A percentile compares a stretch with the other conserved stretches of the same genome.
Conservation (phyloP, 208 protist species). For the Acanthamoeba healyi region DNA sequence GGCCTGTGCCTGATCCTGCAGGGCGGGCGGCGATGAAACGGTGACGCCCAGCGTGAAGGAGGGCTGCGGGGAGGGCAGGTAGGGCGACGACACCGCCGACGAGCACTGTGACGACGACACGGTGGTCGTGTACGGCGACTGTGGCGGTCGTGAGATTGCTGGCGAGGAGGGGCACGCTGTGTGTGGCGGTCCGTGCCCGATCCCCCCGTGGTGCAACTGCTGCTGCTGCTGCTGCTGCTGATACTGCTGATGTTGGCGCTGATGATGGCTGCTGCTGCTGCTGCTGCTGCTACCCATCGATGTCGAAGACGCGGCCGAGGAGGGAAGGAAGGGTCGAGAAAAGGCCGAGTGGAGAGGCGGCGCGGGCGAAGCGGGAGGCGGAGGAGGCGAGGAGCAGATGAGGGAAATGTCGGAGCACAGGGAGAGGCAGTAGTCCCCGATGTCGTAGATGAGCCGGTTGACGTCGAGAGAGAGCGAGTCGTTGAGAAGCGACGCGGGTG, state of each 20-base stretch:
- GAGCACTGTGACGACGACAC: not conserved
- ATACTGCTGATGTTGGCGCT: not conserved
- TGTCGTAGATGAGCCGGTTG: conserved; percentile 36
- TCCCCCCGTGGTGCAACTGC: not conserved
- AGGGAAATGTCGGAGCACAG: conserved; percentile 11
- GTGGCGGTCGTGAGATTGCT: no score
- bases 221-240: not conserved
- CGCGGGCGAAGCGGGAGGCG: not conserved
- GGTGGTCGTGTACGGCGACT: no score
- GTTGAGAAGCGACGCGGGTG: conserved; percentile 3
- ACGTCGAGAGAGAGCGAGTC: conserved; percentile 3
- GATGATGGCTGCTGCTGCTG: no score
- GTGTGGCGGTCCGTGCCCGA: not conserved
- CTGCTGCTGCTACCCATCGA: no score
- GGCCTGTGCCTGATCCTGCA: not conserved
- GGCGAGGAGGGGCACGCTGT: not conserved
- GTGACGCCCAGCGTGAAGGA: not conserved
- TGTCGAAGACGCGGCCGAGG: not conserved
- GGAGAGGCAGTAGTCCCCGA: conserved; percentile 25
- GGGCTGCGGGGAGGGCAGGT: not conserved
- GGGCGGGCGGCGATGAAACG: not conserved
- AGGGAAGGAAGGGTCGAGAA: not conserved
- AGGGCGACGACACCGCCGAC: not conserved
- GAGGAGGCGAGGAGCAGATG: not conserved
- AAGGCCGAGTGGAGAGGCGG: not conserved